phyloP scores from a whole-genome alignment of 2,329 filamentous ascomycete species.

The Aspergillus udagawae region DNA sequence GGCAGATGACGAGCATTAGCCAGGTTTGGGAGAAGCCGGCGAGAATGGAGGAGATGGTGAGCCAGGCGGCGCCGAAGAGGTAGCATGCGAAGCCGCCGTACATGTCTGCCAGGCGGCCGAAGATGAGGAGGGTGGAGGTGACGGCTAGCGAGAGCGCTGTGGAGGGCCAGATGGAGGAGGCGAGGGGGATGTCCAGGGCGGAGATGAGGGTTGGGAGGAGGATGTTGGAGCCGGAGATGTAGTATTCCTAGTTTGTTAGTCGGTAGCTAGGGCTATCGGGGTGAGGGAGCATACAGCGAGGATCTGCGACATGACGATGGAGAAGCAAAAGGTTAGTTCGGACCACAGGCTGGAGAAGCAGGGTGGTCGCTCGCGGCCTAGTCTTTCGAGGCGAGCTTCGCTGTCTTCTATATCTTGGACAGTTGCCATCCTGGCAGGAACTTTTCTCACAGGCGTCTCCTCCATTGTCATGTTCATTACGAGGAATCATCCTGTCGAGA shows the following conservation, averaged over 20 bases:
- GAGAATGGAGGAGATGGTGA: slow-evolving; percentile 64
- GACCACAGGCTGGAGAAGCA: slow-evolving; percentile 50
- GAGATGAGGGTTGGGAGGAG: slow-evolving; percentile 62
- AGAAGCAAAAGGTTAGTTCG: slow-evolving; percentile 62
- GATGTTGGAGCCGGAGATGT: slow-evolving; percentile 69
- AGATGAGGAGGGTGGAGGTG: slow-evolving; percentile 48
- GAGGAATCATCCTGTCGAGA: neutral
- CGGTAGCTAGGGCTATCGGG: neutral
- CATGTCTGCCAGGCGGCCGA: slow-evolving; percentile 58
- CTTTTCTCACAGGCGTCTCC: neutral
- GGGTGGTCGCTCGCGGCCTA: slow-evolving; percentile 60
- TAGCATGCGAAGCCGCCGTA: slow-evolving; percentile 62
- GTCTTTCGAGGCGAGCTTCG: slow-evolving; percentile 46
- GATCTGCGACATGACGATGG: slow-evolving; percentile 60
- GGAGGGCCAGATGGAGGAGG: slow-evolving; percentile 55
- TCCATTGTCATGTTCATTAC: neutral
- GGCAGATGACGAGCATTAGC: slow-evolving; percentile 68
- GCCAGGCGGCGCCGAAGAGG: slow-evolving; percentile 59
- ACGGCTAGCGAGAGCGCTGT: slow-evolving; percentile 50
- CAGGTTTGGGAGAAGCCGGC: slow-evolving; percentile 66
- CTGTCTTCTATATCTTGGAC: slow-evolving; percentile 2
- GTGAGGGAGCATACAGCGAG: slow-evolving; percentile 46
- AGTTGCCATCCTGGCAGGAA: slow-evolving; percentile 3
- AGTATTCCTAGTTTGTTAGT: slow-evolving; percentile 56
- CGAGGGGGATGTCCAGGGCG: slow-evolving; percentile 62